Evolutionary conservation across 2,329 filamentous ascomycete species (phyloP).

Genomic region (Paraphaeosphaeria sporulosa): DNA sequence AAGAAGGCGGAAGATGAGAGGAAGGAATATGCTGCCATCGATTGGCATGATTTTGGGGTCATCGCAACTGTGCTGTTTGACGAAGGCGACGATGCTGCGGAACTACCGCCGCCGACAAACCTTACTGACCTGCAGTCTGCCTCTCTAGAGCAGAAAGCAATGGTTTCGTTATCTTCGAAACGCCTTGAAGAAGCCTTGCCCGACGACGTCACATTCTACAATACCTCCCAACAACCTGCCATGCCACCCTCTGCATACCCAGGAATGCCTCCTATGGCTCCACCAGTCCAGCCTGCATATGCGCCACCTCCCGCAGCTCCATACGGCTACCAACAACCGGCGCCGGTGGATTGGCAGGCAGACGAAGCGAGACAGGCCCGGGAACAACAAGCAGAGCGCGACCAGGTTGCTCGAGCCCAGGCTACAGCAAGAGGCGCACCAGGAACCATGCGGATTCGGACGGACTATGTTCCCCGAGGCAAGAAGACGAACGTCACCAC

Average conservation of each 20-base stretch:
- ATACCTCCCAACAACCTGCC: conserved; percentile 41
- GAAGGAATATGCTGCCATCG: conserved; percentile 80
- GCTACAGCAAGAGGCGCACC: conserved; percentile 75
- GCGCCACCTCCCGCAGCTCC: conserved; percentile 31
- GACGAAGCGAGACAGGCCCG: conserved; percentile 48
- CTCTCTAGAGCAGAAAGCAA: conserved; percentile 93
- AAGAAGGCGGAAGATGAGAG: conserved; percentile 85
- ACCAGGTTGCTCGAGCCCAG: conserved; percentile 77
- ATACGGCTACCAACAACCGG: conserved; percentile 40
- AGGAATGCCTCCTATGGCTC: conserved; percentile 38
- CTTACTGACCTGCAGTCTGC: conserved; percentile 92
- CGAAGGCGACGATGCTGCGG: conserved; percentile 83
- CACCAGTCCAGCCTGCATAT: conserved; percentile 39
- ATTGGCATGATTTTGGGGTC: conserved; percentile 97
- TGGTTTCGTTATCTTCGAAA: conserved; percentile 82
- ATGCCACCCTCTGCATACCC: conserved; percentile 37
- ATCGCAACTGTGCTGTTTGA: conserved; percentile 95
- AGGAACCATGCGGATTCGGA: conserved; percentile 85
- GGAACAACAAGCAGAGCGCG: conserved; percentile 56
- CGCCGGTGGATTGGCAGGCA: conserved; percentile 46
- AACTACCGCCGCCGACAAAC: conserved; percentile 87
- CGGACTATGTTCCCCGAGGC: conserved; percentile 87
- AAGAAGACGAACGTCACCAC: conserved; percentile 71
- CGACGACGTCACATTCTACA: conserved; percentile 64
- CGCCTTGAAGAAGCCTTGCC: conserved; percentile 97